Base-by-base conservation (phyloP, 1,284 basidiomycete species). In the Cutaneotrichosporon spelunceum region DNA sequence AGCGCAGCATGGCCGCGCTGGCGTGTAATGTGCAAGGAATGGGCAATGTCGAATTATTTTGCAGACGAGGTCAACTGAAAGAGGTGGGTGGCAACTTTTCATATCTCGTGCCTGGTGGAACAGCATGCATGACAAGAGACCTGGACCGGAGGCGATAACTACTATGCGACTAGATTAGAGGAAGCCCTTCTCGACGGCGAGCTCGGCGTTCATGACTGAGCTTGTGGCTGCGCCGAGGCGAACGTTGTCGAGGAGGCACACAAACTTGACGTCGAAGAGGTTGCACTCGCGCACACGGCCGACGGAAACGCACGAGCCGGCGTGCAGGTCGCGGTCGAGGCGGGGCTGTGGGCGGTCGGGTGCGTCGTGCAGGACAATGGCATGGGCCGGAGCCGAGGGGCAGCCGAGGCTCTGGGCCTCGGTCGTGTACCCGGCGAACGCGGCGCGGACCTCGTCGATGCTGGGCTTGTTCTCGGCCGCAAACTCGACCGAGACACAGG, bases 121-220 rank as follows among this genome's bases (percentile, higher is more conserved):
- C 30, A 33, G 19, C 39, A 42, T 42, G 39, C 39, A 42, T 42
- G 39, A n/a, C 34, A 42, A 3, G 19, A 19, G 30, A 33, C 30
- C 13, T 33, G 7, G 2, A 39, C 13, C 6, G 36, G 36, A 6
- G 13, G 13, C 14, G 36, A 6, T 42, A 42, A 42, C 39, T n/a
- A 42, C 39, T 42, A 50, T 50, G 48, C 48, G 27, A 30, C 48
- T 48, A 26, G 27, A 30, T 50, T 56, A 56, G 53, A 85, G 79
- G 58, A 88, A 80, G 13, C 90, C 91, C 80, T 90, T 92, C 59
- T 89, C 79, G 5, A 95, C 85, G n/a, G 93, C 94, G 44, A 91
- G 82, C 83, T 99, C 95, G 4, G 95, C 96, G 77, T 99, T 99
- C 77, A 99, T 95, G 76, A 99, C 91, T 64, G 91, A 93, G 71